A percentile compares a stretch with the other conserved stretches of the same genome.
Conservation (phyloP, 345 rosid species). For the Eucalyptus polyanthemos region DNA sequence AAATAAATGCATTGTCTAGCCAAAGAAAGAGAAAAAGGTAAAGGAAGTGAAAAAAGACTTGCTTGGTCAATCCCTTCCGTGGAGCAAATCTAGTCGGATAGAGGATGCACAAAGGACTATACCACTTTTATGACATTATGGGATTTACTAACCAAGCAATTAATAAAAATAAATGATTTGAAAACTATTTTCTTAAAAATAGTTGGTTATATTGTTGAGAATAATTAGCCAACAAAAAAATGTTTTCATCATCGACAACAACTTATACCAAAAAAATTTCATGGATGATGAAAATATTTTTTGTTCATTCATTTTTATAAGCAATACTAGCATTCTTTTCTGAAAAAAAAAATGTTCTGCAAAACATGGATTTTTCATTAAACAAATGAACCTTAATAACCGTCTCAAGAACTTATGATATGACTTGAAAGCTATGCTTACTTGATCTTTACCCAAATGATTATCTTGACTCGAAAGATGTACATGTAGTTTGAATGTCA, state of each 20-base stretch:
- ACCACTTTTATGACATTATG: not conserved
- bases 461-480: not conserved
- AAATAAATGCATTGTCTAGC: not conserved
- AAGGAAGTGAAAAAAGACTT: not conserved
- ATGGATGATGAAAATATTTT: not conserved
- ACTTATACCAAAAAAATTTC: not conserved
- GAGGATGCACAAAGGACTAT: not conserved
- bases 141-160: not conserved
- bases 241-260: not conserved
- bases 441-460: not conserved
- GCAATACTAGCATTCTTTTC: not conserved
- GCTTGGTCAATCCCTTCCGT: not conserved
- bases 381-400: not conserved
- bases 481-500: not conserved
- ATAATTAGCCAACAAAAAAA: not conserved
- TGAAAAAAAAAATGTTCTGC: not conserved
- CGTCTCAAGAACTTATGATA: not conserved
- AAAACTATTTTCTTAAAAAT: not conserved
- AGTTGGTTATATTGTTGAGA: not conserved
- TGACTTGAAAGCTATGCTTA: not conserved
- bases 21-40: not conserved
- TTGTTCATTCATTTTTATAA: not conserved
- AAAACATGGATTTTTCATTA: not conserved
- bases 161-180: not conserved
- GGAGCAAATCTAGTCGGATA: not conserved